These are phyloP conservation scores for Solanum arcanum DNA, from an alignment of 257 asterid genomes.

Conservation along the genomic window DNA sequence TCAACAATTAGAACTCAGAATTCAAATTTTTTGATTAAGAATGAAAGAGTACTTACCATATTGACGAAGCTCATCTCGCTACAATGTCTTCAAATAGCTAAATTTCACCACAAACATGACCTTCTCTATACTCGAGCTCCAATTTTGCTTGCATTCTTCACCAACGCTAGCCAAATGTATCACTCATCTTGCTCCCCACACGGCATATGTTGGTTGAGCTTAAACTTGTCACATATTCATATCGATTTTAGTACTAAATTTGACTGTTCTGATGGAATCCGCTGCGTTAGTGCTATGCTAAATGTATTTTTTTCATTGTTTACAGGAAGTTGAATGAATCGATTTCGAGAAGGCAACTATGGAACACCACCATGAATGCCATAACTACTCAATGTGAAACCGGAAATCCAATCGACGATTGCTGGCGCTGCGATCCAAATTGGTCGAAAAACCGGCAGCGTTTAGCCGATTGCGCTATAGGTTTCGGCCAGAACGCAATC, in stretches of 20 bases:
- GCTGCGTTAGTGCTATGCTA: background rate
- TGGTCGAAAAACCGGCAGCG: slow-evolving; percentile 69
- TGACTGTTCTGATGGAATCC: accelerated
- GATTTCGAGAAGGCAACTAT: slow-evolving; percentile 34
- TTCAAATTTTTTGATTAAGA: background rate
- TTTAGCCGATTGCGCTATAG: slow-evolving; percentile 71
- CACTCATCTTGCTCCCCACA: background rate
- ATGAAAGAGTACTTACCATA: background rate
- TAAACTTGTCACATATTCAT: background rate
- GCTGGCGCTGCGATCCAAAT: slow-evolving; percentile 85
- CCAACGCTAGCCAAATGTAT: background rate
- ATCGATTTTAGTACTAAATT: background rate
- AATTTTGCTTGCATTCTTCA: background rate
- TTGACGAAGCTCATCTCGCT: background rate
- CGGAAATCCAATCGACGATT: slow-evolving; percentile 93
- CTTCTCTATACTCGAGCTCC: background rate
- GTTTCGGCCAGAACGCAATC: slow-evolving; percentile 56
- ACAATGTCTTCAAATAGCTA: background rate
- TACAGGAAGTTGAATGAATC: slow-evolving; percentile 63
- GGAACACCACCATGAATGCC: slow-evolving; percentile 10
- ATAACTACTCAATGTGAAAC: slow-evolving; percentile 47
- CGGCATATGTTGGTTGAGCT: background rate
- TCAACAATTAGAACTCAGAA: accelerated
- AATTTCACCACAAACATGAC: no score
- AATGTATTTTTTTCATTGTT: background rate